Base-by-base conservation (phyloP, 2,329 filamentous ascomycete genomes). In the Stenocarpella maydis region DNA sequence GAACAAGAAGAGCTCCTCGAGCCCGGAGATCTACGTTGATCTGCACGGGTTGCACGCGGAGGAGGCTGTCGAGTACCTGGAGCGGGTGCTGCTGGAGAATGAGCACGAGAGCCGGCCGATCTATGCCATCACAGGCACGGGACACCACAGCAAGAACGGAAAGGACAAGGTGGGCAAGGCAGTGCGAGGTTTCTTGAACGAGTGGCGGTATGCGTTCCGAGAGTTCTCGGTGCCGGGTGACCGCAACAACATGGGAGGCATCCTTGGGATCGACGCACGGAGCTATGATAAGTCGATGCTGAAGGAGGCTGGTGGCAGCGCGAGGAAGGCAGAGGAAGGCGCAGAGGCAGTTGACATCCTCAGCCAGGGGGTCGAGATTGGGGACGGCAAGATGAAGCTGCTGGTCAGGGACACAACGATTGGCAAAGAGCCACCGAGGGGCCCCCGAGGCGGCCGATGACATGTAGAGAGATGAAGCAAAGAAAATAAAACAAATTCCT, bases 141-240 rank as follows among this genome's bases (percentile, higher is more conserved):
- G 95, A 4, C 95, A 98, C 77, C 96, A 99, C 81, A 97, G 93
- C 79, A 98, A 98, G 84, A 98, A 98, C 77, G 95, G 96, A 76
- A 98, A 98, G 80, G 96, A 99, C 81, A 99, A 99, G 82, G 93
- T 99, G 43, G 95, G 95, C 77, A 97, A 97, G 82, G 94, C 95
- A 1, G 91, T 98, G 72, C 91, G 96, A 67, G 90, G 88, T 74
- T 98, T 97, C 82, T 84, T 99, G 67, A 97, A 95, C 77, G 95
- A 98, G 78, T 97, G 95, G 94, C 90, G 93, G 72, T 99, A 98
- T 78, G 92, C 93, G 0, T 99, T 95, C 81, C 91, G 95, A 67
- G 96, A 99, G 81, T 99, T 99, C 80, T 96, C 92, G 45, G 95
- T 98, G 12, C 94, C 95, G 2, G 95, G 95, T n/a, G 96, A 98